Evolutionary conservation across 495 filamentous ascomycete species (phyloP).

Genomic region (Aspergillus cristatus): DNA sequence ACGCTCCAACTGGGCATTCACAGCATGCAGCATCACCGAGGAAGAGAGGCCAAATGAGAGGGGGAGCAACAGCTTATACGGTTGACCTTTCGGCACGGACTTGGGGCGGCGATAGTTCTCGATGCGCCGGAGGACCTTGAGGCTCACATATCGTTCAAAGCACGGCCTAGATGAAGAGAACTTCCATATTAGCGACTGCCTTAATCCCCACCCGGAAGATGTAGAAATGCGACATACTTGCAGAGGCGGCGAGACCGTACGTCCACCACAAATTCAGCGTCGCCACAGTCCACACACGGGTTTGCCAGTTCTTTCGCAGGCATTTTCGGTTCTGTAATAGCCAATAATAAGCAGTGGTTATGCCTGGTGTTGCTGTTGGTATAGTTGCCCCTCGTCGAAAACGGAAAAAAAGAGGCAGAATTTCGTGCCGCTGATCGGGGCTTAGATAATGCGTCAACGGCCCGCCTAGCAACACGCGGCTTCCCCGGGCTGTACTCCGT

Average conservation of each 20-base stretch:
- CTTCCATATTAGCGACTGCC: constrained; percentile 6
- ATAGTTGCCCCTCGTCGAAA: too few species aligned
- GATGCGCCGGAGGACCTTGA: constrained; percentile 73
- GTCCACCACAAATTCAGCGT: constrained; percentile 25
- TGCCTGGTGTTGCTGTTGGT: background rate
- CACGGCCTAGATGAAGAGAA: constrained; percentile 47
- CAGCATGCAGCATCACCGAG: constrained; percentile 62
- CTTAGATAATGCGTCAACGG: constrained; percentile 28
- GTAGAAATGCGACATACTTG: constrained; percentile 26
- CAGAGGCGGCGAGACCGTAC: constrained; percentile 39
- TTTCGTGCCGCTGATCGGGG: constrained; percentile 8
- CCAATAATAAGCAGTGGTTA: background rate
- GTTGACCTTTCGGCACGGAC: constrained; percentile 22
- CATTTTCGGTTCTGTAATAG: constrained; percentile 16
- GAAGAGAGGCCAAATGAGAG: constrained; percentile 81
- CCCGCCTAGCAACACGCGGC: too few species aligned
- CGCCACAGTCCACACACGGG: constrained; percentile 34
- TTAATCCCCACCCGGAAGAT: background rate
- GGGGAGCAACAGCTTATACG: constrained; percentile 59
- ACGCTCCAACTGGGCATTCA: constrained; percentile 55
- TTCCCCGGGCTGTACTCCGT: constrained; percentile 15
- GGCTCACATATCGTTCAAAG: constrained; percentile 63
- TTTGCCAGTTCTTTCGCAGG: constrained; percentile 26
- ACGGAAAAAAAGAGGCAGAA: constrained; percentile 13
- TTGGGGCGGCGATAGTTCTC: constrained; percentile 46